phyloP scores from a whole-genome alignment of 169 alveolate genomes.

The Ichthyophthirius multifiliis region DNA sequence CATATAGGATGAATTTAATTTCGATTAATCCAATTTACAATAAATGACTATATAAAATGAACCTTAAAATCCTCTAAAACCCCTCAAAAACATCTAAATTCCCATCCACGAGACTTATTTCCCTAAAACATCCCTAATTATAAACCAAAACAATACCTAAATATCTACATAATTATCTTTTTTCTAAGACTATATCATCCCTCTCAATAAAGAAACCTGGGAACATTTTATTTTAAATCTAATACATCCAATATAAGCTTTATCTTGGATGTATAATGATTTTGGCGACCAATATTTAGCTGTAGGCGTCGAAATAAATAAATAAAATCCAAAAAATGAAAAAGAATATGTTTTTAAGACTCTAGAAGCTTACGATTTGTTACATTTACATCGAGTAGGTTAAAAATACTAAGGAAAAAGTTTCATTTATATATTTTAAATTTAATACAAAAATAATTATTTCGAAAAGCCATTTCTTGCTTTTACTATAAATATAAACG shows the following conservation, averaged over 20 bases:
- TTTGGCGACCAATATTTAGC: not conserved
- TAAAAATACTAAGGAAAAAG: not conserved
- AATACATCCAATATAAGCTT: too few species aligned
- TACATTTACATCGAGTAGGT: not conserved
- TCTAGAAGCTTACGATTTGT: not conserved
- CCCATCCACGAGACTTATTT: too few species aligned
- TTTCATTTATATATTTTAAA: not conserved
- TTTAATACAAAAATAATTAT: not conserved
- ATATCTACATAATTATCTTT: too few species aligned
- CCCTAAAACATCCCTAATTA: too few species aligned
- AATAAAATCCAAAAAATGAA: not conserved
- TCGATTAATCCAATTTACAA: not conserved
- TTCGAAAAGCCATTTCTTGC: not conserved
- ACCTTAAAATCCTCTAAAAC: too few species aligned
- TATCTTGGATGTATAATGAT: too few species aligned
- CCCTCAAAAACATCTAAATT: too few species aligned
- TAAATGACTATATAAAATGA: too few species aligned
- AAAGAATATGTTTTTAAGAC: not conserved
- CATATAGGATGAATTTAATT: not conserved
- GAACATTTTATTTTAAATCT: too few species aligned
- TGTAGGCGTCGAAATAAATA: not conserved
- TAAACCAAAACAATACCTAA: too few species aligned
- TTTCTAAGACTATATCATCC: too few species aligned
- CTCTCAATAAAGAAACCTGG: too few species aligned
- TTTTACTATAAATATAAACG: not conserved